phyloP scores from a whole-genome alignment of 1,139 yeast genomes.

The Yamadazyma jaroonii region DNA sequence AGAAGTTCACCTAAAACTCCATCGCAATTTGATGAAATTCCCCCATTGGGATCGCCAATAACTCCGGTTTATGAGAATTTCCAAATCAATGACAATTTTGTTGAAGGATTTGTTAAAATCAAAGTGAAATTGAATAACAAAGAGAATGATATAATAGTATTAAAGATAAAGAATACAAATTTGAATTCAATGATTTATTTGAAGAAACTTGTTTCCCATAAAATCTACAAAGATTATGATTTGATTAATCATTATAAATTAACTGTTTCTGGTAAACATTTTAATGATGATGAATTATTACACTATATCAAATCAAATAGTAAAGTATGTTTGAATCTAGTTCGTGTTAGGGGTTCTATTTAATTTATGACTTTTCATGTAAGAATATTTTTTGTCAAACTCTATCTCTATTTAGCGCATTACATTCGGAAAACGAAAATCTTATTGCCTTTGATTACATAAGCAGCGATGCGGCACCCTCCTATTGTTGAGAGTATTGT shows the following conservation, averaged over 20 bases:
- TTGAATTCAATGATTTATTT: slow-evolving; percentile 28
- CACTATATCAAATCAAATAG: slow-evolving; percentile 19
- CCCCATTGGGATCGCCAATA: slow-evolving; percentile 18
- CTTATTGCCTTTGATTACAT: no score
- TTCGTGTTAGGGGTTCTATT: slow-evolving; percentile 18
- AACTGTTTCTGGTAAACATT: slow-evolving; percentile 13
- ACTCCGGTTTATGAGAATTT: slow-evolving; percentile 14
- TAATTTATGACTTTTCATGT: neutral
- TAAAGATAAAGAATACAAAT: slow-evolving; percentile 25
- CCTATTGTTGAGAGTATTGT: no score
- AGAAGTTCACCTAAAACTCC: slow-evolving; percentile 13
- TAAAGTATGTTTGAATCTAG: slow-evolving; percentile 29
- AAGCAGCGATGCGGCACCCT: no score
- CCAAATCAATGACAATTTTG: neutral
- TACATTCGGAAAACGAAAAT: no score
- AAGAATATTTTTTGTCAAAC: no score
- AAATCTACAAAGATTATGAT: slow-evolving; percentile 33
- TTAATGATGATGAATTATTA: slow-evolving; percentile 23
- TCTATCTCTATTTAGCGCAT: no score
- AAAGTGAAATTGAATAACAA: slow-evolving; percentile 30
- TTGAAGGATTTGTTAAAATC: slow-evolving; percentile 26
- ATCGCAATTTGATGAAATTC: slow-evolving; percentile 5
- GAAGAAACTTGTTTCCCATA: slow-evolving; percentile 29
- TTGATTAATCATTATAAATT: slow-evolving; percentile 30
- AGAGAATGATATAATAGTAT: slow-evolving; percentile 32